Conservation (phyloP, 345 rosid genomes). For the Eucalyptus cloeziana region DNA sequence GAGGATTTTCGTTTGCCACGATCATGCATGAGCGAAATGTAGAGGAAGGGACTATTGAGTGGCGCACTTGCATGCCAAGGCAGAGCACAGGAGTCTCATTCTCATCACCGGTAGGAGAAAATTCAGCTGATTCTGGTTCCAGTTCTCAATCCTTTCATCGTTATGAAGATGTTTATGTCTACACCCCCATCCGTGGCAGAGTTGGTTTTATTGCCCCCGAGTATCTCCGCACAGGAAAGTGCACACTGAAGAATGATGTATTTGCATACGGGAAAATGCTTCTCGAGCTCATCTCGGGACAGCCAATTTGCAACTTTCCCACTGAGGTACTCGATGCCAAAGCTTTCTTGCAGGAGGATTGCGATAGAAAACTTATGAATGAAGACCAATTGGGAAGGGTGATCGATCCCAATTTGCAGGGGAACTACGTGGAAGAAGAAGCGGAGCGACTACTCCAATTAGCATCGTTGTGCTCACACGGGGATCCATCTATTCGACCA, state of each 20-base stretch:
- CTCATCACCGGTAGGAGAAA: background rate
- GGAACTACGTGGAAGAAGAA: background rate
- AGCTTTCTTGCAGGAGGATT: background rate
- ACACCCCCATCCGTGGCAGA: background rate
- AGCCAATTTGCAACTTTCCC: background rate
- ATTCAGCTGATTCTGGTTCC: background rate
- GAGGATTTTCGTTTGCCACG: background rate
- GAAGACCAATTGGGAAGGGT: background rate
- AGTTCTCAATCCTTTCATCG: background rate
- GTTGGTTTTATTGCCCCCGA: background rate
- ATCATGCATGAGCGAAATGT: background rate
- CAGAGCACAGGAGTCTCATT: background rate
- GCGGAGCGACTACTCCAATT: background rate
- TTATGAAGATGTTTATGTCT: background rate
- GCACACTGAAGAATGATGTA: background rate
- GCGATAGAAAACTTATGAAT: background rate
- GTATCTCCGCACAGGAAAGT: background rate
- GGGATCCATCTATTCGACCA: background rate
- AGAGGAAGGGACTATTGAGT: background rate
- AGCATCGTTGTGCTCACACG: background rate
- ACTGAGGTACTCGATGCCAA: background rate
- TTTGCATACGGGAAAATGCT: background rate
- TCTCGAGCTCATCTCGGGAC: background rate
- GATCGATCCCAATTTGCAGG: background rate
- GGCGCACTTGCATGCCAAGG: background rate